phyloP scores from a whole-genome alignment of 768 basidiomycete species.

The Pisolithus sp. region DNA sequence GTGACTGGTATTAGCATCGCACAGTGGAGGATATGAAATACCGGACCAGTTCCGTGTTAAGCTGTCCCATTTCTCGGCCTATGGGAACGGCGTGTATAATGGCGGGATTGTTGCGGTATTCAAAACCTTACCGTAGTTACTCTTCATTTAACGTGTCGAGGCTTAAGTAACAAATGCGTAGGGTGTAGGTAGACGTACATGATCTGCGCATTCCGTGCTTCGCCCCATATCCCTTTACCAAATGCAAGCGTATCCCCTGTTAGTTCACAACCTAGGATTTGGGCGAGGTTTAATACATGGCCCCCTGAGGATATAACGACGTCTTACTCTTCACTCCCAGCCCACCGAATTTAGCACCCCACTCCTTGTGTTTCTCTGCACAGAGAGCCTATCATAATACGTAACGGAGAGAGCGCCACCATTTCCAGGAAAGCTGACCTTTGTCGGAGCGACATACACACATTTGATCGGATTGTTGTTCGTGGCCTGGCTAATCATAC shows the following conservation, averaged over 20 bases:
- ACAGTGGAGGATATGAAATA: background rate
- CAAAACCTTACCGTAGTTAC: conserved; percentile 62
- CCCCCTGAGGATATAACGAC: background rate
- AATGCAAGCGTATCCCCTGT: conserved; percentile 83
- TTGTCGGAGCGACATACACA: conserved; percentile 92
- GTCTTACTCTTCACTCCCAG: conserved; percentile 69
- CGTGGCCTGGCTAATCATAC: conserved; percentile 47
- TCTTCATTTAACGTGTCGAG: conserved; percentile 28
- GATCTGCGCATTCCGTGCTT: conserved; percentile 68
- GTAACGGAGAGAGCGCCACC: background rate
- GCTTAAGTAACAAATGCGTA: conserved; percentile 1
- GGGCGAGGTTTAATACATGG: background rate
- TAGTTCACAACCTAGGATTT: conserved; percentile 65
- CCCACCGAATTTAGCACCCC: conserved; percentile 72
- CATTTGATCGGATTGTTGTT: conserved; percentile 47
- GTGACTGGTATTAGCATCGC: conserved; percentile 3
- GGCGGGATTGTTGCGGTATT: background rate
- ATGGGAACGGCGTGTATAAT: conserved; percentile 1
- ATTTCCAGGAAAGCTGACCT: conserved; percentile 37
- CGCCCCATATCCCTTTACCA: conserved; percentile 62
- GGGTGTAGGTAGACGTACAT: conserved; percentile 46
- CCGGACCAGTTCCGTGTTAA: conserved; percentile 79
- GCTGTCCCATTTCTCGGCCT: conserved; percentile 97
- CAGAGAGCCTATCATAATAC: conserved; percentile 64
- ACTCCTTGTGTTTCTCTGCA: conserved; percentile 76